Conservation (phyloP, 768 basidiomycete species). For the Boletus pseudo-olivaceus region DNA sequence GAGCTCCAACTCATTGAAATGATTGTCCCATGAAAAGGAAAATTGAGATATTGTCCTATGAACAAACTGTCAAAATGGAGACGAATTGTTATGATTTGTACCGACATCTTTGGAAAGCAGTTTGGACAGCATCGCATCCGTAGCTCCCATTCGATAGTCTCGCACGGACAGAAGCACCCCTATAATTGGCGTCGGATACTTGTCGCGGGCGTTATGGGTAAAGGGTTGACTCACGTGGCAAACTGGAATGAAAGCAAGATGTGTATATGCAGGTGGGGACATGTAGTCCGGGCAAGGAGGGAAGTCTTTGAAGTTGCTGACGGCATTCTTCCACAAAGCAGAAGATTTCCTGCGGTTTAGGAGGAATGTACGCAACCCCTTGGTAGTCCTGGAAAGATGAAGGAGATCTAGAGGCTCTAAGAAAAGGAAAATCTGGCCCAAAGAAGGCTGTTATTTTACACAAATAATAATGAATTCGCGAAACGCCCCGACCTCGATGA, state of each 20-base stretch:
- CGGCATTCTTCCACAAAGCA: slow-evolving; percentile 26
- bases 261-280: slow-evolving; percentile 29
- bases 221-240: slow-evolving; percentile 29
- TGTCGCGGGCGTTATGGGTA: background rate
- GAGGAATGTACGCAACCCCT: slow-evolving; percentile 28
- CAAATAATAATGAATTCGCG: background rate
- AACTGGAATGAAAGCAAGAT: slow-evolving; percentile 26
- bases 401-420: slow-evolving; percentile 33
- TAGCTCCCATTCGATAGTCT: too few species aligned
- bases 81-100: background rate
- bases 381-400: slow-evolving; percentile 30
- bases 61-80: background rate
- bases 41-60: background rate
- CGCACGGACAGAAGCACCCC: slow-evolving; percentile 14
- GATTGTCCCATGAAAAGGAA: background rate
- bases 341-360: slow-evolving; percentile 16
- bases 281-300: slow-evolving; percentile 27
- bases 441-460: background rate
- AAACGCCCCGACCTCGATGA: slow-evolving; percentile 10
- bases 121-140: slow-evolving; percentile 9
- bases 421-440: slow-evolving; percentile 20
- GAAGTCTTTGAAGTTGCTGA: slow-evolving; percentile 20
- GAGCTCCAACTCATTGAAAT: background rate
- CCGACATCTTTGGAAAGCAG: slow-evolving; percentile 11
- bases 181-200: background rate